phyloP scores from a whole-genome alignment of 1,284 basidiomycete species.

The Caloboletus firmus region DNA sequence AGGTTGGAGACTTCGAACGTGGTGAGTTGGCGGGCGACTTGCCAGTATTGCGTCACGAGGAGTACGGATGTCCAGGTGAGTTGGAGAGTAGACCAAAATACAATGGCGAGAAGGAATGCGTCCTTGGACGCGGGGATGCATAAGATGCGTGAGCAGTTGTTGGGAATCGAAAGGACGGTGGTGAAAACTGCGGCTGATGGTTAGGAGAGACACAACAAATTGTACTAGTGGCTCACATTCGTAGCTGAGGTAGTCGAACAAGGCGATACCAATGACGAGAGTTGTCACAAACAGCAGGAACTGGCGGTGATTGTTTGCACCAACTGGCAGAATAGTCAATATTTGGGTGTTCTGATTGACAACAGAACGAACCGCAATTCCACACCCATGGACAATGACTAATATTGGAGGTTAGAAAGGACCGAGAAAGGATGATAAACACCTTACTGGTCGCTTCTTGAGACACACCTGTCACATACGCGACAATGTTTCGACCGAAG shows the following conservation, averaged over 20 bases:
- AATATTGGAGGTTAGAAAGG: constrained; percentile 7
- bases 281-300: constrained; percentile 89
- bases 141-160: constrained; percentile 66
- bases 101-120: constrained; percentile 81
- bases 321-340: constrained; percentile 54
- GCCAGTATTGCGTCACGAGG: constrained; percentile 85
- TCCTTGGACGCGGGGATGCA: constrained; percentile 75
- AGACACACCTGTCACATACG: constrained; percentile 87
- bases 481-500: constrained; percentile 95
- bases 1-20: constrained; percentile 95
- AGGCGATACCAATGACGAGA: constrained; percentile 77
- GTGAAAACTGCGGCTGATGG: constrained; percentile 48
- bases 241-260: constrained; percentile 83
- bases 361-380: constrained; percentile 81
- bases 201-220: constrained; percentile 6
- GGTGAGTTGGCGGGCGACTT: constrained; percentile 92
- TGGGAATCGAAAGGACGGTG: constrained; percentile 46
- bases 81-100: constrained; percentile 86
- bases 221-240: constrained; percentile 57
- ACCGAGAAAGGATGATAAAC: background rate
- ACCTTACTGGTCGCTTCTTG: constrained; percentile 86
- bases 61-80: constrained; percentile 92
- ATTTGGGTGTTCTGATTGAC: background rate
- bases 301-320: constrained; percentile 92
- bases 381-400: constrained; percentile 99